These are phyloP conservation scores for Eurotiales sp. DNA, from an alignment of 2,329 filamentous ascomycete species.

Conservation along the genomic window DNA sequence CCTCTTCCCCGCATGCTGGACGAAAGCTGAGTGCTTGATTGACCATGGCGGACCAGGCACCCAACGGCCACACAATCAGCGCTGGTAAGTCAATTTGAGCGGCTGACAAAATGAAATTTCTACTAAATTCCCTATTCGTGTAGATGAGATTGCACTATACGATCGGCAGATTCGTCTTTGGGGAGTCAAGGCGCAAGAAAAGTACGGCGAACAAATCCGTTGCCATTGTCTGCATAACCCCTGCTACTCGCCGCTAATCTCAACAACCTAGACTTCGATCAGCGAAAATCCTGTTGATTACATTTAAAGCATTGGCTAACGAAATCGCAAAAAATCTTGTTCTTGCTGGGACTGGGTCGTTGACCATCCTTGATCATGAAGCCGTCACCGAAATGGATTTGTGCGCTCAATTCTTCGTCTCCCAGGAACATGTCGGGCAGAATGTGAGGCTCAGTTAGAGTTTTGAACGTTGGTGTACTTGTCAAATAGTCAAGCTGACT, in stretches of 20 bases:
- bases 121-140: slow-evolving; percentile 8
- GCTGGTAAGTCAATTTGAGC: slow-evolving; percentile 26
- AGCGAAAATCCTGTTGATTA: slow-evolving; percentile 85
- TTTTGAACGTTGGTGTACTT: neutral
- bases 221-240: neutral
- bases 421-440: slow-evolving; percentile 67
- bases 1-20: slow-evolving; percentile 1
- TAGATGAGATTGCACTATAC: slow-evolving; percentile 94
- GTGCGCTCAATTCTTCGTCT: slow-evolving; percentile 78
- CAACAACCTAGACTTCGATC: slow-evolving; percentile 67
- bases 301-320: slow-evolving; percentile 80
- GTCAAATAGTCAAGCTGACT: slow-evolving; percentile 16
- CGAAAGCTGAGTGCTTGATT: no score
- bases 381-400: slow-evolving; percentile 74
- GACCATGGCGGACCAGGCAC: slow-evolving; percentile 24
- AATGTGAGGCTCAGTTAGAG: slow-evolving; percentile 50
- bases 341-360: slow-evolving; percentile 82
- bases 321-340: slow-evolving; percentile 98
- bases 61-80: slow-evolving; percentile 27
- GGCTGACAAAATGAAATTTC: neutral
- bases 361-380: slow-evolving; percentile 82
- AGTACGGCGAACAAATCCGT: slow-evolving; percentile 40
- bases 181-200: slow-evolving; percentile 91
- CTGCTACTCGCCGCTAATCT: neutral
- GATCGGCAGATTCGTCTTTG: slow-evolving; percentile 96